A percentile compares a stretch with the other conserved stretches of the same genome.
These are phyloP conservation scores for Diutina pseudorugosa DNA, from an alignment of 1,139 yeast genomes.

Conservation along the genomic window DNA sequence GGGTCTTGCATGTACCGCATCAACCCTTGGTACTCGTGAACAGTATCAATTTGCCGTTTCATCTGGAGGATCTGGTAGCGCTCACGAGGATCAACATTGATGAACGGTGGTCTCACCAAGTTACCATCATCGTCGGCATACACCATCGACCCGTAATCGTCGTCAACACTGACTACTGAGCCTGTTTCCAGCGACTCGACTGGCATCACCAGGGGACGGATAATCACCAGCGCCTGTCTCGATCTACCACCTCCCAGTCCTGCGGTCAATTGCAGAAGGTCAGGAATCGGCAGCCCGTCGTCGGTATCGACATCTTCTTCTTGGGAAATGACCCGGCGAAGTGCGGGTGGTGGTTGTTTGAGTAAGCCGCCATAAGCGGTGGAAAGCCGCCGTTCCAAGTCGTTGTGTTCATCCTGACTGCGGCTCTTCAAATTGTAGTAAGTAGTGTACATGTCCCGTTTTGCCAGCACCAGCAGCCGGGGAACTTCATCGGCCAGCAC, in stretches of 20 bases:
- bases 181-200: not conserved
- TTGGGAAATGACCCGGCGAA: not conserved
- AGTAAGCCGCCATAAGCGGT: not conserved
- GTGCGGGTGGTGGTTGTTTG: not conserved
- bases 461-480: not conserved
- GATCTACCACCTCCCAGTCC: not conserved
- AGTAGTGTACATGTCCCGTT: slow-evolving; percentile 2
- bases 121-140: slow-evolving; percentile 23
- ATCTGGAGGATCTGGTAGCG: slow-evolving; percentile 30
- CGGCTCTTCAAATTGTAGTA: not conserved
- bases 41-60: slow-evolving; percentile 25
- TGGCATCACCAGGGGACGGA: not conserved
- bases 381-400: not conserved
- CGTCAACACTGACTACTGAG: not conserved
- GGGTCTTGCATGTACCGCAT: slow-evolving; percentile 31
- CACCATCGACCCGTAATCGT: slow-evolving; percentile 2
- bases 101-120: slow-evolving; percentile 34
- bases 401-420: not conserved
- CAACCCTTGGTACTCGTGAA: slow-evolving; percentile 20
- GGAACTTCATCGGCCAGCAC: not conserved
- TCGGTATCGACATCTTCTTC: not conserved
- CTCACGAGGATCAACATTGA: slow-evolving; percentile 32
- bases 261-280: not conserved
- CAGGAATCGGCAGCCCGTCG: not conserved
- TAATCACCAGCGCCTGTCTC: not conserved